phyloP scores from a whole-genome alignment of 805 yeast genomes.

The Cyberlindnera subsufficiens region DNA sequence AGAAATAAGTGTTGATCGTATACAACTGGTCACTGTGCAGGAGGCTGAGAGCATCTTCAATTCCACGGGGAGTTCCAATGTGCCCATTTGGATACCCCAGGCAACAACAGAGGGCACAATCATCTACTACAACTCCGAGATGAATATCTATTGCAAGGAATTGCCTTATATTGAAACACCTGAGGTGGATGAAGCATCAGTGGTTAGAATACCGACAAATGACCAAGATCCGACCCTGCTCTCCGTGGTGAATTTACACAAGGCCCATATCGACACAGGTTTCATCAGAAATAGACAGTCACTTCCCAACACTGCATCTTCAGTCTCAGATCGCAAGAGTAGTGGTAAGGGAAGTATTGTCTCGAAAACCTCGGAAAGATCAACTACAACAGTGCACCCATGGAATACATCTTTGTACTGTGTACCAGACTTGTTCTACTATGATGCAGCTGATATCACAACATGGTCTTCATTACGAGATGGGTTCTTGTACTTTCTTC shows the following conservation, averaged over 20 bases:
- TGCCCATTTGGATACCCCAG: constrained; percentile 58
- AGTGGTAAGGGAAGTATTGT: constrained; percentile 8
- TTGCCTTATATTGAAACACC: constrained; percentile 45
- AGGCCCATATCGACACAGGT: constrained; percentile 21
- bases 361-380: constrained; percentile 15
- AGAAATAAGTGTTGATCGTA: constrained; percentile 5
- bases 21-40: constrained; percentile 28
- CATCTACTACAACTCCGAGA: constrained; percentile 53
- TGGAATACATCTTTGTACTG: constrained; percentile 23
- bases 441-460: constrained; percentile 51
- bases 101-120: constrained; percentile 49
- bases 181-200: constrained; percentile 28
- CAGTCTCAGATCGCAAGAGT: constrained; percentile 6
- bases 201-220: constrained; percentile 17
- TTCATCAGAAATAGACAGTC: constrained; percentile 15
- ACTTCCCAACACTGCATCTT: constrained; percentile 1
- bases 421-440: constrained; percentile 44
- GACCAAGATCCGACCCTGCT: constrained; percentile 10
- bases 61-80: constrained; percentile 27
- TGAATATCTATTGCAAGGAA: constrained; percentile 53
- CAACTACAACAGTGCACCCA: constrained; percentile 20
- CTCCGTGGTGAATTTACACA: constrained; percentile 19
- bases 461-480: constrained; percentile 54
- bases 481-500: constrained; percentile 41
- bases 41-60: constrained; percentile 33